Evolutionary conservation across 495 filamentous ascomycete genomes (phyloP).

Genomic region (Daldinia bambusicola): DNA sequence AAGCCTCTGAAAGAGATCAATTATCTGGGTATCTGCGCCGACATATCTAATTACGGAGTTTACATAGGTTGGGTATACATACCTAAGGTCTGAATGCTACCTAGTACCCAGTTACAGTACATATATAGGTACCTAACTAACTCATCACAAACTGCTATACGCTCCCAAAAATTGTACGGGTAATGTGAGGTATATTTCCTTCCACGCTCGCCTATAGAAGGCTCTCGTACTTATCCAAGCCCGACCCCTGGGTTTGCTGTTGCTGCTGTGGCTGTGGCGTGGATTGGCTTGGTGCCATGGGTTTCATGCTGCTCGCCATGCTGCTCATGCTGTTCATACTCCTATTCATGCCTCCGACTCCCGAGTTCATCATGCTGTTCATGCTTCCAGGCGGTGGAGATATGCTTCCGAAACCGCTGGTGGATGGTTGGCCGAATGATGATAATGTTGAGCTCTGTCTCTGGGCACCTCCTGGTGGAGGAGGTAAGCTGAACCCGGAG

Average conservation of each 20-base stretch:
- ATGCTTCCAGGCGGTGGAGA: constrained; percentile 38
- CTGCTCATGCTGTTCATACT: constrained; percentile 44
- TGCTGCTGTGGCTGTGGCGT: constrained; percentile 45
- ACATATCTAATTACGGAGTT: constrained; percentile 9
- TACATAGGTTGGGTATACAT: neutral
- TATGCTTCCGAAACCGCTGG: constrained; percentile 25
- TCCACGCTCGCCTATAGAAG: constrained; percentile 62
- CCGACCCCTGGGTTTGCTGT: constrained; percentile 58
- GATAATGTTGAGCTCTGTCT: constrained; percentile 31
- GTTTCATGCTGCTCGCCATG: constrained; percentile 34
- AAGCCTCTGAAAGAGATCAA: constrained; percentile 3
- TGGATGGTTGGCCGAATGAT: constrained; percentile 29
- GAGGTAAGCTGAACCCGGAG: constrained; percentile 55
- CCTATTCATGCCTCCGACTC: constrained; percentile 39
- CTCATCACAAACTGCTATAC: neutral
- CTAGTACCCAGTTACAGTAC: neutral
- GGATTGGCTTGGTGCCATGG: constrained; percentile 30
- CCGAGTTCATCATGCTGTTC: constrained; percentile 43
- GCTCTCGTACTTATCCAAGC: constrained; percentile 84
- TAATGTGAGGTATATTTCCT: neutral
- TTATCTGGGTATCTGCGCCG: constrained; percentile 20
- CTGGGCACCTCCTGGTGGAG: constrained; percentile 50
- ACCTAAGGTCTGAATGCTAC: constrained; percentile 7
- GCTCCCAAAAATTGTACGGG: neutral
- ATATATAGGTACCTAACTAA: neutral